phyloP scores from a whole-genome alignment of 1,139 yeast genomes.

The Ogataea hybrid region DNA sequence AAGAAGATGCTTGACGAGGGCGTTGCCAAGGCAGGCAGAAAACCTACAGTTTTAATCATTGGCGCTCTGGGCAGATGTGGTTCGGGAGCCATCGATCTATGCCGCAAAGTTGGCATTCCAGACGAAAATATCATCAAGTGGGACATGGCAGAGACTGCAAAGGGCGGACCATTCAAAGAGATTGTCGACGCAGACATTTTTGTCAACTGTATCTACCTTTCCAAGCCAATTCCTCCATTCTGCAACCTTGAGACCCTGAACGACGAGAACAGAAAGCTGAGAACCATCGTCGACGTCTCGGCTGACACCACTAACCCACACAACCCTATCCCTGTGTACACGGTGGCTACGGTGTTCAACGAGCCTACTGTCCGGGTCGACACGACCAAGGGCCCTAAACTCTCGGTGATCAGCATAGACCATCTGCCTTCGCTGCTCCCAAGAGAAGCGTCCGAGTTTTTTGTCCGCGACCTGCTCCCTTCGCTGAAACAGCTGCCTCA shows the following conservation, averaged over 20 bases:
- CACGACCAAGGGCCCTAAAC: slow-evolving; percentile 74
- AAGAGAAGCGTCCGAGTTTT: slow-evolving; percentile 93
- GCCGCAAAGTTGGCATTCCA: slow-evolving; percentile 83
- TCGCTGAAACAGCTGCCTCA: slow-evolving; percentile 80
- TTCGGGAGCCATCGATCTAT: slow-evolving; percentile 87
- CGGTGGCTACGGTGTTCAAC: slow-evolving; percentile 82
- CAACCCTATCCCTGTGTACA: slow-evolving; percentile 94
- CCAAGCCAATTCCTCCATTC: slow-evolving; percentile 92
- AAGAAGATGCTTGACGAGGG: slow-evolving; percentile 60
- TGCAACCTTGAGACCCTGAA: slow-evolving; percentile 68
- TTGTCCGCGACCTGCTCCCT: slow-evolving; percentile 83
- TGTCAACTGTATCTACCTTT: slow-evolving; percentile 91
- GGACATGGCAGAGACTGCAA: slow-evolving; percentile 97
- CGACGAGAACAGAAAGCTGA: slow-evolving; percentile 63
- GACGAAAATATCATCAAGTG: slow-evolving; percentile 81
- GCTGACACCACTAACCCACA: slow-evolving; percentile 99
- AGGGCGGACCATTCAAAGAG: slow-evolving; percentile 96
- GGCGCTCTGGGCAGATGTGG: slow-evolving; percentile 99
- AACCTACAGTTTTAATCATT: slow-evolving; percentile 81
- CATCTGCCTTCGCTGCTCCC: slow-evolving; percentile 94
- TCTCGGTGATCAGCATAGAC: slow-evolving; percentile 94
- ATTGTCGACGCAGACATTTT: slow-evolving; percentile 86
- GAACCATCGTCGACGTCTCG: slow-evolving; percentile 94
- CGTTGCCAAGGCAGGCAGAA: slow-evolving; percentile 56
- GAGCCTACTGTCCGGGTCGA: slow-evolving; percentile 87